Conservation (phyloP, 805 yeast genomes). For the Yamadazyma olivae region DNA sequence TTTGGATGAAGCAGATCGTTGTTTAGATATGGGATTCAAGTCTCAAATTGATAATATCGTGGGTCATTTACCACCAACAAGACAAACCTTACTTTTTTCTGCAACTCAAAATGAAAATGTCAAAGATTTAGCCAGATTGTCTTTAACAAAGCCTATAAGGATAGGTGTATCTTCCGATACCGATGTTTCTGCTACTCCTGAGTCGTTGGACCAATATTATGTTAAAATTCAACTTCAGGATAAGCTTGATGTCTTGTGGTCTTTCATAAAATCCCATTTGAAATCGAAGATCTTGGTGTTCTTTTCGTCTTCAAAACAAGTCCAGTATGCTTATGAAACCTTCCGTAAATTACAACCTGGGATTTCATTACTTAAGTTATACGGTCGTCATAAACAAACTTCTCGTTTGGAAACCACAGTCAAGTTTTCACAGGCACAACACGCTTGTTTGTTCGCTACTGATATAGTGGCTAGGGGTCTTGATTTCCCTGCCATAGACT, state of each 20-base stretch:
- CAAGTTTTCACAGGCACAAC: conserved; percentile 73
- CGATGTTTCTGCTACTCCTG: conserved; percentile 74
- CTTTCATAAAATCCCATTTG: conserved; percentile 79
- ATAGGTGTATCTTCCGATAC: conserved; percentile 38
- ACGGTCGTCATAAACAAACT: conserved; percentile 89
- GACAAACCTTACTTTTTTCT: conserved; percentile 82
- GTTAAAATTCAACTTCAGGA: conserved; percentile 69
- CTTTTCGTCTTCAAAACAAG: conserved; percentile 85
- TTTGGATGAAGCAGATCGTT: conserved; percentile 89
- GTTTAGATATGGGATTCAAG: conserved; percentile 91
- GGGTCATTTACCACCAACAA: conserved; percentile 68
- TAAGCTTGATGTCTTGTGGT: conserved; percentile 81
- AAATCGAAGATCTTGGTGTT: conserved; percentile 80
- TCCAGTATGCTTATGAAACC: conserved; percentile 83
- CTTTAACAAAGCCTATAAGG: conserved; percentile 58
- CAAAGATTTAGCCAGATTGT: conserved; percentile 76
- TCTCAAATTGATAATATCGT: conserved; percentile 78
- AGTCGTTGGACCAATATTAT: conserved; percentile 79
- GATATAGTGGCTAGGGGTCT: conserved; percentile 91
- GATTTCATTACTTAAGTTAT: conserved; percentile 77
- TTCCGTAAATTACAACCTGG: conserved; percentile 90
- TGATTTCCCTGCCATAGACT: conserved; percentile 89
- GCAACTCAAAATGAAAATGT: conserved; percentile 89
- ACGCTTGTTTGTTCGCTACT: conserved; percentile 82
- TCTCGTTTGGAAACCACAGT: conserved; percentile 79